Conservation (phyloP, 2,329 filamentous ascomycete genomes). For the Corinectria fuckeliana region DNA sequence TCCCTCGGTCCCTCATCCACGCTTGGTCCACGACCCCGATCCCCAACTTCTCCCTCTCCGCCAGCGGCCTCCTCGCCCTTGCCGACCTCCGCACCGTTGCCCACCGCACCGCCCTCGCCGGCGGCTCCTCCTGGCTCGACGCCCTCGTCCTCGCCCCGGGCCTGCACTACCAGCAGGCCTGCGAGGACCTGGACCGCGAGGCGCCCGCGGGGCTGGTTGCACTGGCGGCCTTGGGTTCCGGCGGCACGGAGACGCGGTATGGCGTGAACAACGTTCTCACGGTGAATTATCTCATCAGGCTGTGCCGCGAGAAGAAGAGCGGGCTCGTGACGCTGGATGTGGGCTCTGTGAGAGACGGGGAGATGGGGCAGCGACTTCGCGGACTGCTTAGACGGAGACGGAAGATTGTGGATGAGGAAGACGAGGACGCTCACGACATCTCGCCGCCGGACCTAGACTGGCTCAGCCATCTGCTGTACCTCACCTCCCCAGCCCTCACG, state of each 20-base stretch:
- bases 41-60: constrained; percentile 53
- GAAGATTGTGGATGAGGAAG: constrained; percentile 15
- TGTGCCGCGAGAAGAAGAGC: constrained; percentile 29
- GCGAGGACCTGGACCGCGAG: constrained; percentile 55
- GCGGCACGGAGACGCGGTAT: constrained; percentile 32
- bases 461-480: constrained; percentile 57
- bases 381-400: constrained; percentile 10
- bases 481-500: constrained; percentile 56
- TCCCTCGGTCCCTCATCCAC: constrained; percentile 41
- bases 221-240: constrained; percentile 25
- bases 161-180: constrained; percentile 65
- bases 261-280: constrained; percentile 59
- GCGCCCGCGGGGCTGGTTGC: constrained; percentile 42
- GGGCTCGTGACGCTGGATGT: constrained; percentile 41
- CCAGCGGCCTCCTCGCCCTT: constrained; percentile 63
- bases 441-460: constrained; percentile 48
- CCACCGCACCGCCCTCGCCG: constrained; percentile 61
- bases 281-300: constrained; percentile 50
- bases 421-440: constrained; percentile 30
- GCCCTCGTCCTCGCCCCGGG: constrained; percentile 64
- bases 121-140: constrained; percentile 63
- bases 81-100: constrained; percentile 64
- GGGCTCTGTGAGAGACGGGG: constrained; percentile 29
- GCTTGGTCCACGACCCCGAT: constrained; percentile 55
- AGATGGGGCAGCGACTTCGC: constrained; percentile 27